Evolutionary conservation across 2,329 filamentous ascomycete genomes (phyloP).

Genomic region (Colletotrichum sp.): DNA sequence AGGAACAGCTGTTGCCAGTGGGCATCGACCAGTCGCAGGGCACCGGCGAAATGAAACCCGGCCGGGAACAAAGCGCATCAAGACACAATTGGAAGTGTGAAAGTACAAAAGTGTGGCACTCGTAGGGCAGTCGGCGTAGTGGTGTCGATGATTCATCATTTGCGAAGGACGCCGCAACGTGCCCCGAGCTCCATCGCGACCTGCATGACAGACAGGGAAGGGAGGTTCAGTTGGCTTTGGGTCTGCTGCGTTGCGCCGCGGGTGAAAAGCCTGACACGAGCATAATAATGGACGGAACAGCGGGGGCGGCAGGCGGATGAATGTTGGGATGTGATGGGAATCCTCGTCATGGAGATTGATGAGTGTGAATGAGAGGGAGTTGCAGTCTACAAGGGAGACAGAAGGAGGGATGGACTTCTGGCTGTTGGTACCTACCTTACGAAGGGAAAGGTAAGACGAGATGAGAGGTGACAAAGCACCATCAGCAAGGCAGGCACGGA

Average conservation of each 20-base stretch:
- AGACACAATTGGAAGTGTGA: background rate
- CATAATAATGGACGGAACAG: background rate
- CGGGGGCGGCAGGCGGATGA: background rate
- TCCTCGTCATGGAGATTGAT: background rate
- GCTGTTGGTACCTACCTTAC: background rate
- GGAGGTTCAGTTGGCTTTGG: background rate
- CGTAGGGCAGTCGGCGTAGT: background rate
- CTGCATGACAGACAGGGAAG: constrained; percentile 13
- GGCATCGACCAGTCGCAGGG: background rate
- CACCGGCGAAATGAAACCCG: background rate
- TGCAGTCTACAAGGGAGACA: background rate
- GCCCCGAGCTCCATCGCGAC: constrained; percentile 3
- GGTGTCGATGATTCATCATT: constrained; percentile 19
- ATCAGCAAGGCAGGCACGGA: background rate
- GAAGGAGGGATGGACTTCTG: background rate
- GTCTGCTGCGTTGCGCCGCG: background rate
- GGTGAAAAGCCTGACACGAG: background rate
- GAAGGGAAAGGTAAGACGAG: background rate
- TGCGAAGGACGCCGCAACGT: background rate
- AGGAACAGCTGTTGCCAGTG: background rate
- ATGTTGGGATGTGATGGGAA: background rate
- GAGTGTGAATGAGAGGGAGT: background rate
- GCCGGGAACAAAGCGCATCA: constrained; percentile 3
- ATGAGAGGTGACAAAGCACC: background rate
- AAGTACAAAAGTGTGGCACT: background rate